phyloP scores from a whole-genome alignment of 1,139 yeast species.

The Yamadazyma epiphylla region DNA sequence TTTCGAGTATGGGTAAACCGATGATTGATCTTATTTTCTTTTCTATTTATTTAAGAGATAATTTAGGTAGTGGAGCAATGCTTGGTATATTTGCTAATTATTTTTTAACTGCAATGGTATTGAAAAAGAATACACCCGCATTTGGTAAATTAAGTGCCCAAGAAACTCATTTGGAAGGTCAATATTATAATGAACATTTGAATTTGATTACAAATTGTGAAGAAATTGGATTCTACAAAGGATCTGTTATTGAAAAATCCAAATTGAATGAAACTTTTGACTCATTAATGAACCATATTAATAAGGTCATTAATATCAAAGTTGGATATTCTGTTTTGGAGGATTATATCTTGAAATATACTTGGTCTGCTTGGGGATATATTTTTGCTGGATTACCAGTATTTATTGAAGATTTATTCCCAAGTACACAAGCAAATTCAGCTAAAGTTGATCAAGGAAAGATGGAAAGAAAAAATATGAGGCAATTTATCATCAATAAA shows the following conservation, averaged over 20 bases:
- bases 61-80: conserved; percentile 81
- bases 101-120: conserved; percentile 70
- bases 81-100: conserved; percentile 80
- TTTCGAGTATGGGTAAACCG: conserved; percentile 90
- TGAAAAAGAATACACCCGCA: conserved; percentile 75
- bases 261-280: conserved; percentile 61
- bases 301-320: conserved; percentile 47
- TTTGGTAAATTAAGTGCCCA: conserved; percentile 76
- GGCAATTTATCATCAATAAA: conserved; percentile 86
- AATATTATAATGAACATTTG: conserved; percentile 81
- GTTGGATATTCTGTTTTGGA: conserved; percentile 69
- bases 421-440: conserved; percentile 9
- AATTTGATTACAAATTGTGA: conserved; percentile 86
- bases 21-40: conserved; percentile 84
- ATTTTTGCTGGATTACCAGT: conserved; percentile 88
- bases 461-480: conserved; percentile 58
- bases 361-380: conserved; percentile 95
- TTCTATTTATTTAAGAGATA: conserved; percentile 78
- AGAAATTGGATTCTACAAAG: conserved; percentile 92
- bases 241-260: conserved; percentile 73
- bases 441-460: conserved; percentile 7
- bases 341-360: conserved; percentile 82
- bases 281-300: conserved; percentile 45
- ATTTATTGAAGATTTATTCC: conserved; percentile 43
- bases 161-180: conserved; percentile 81